Conservation (phyloP, 106 monocot genomes). For the Narthecium ossifragum region DNA sequence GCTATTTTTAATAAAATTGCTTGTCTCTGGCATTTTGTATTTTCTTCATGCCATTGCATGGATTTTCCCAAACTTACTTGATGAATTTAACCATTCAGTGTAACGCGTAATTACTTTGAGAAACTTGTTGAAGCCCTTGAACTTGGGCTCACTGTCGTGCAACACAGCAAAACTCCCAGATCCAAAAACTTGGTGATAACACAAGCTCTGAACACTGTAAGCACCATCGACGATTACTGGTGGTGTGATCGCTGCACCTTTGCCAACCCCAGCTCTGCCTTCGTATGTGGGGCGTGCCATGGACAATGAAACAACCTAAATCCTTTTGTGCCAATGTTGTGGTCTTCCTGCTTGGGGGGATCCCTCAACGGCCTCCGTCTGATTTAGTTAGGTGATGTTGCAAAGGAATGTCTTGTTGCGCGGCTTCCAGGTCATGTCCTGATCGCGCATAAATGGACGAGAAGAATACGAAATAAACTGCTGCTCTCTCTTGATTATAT, state of each 20-base stretch:
- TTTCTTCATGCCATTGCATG: neutral
- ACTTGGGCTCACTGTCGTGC: conserved; percentile 8
- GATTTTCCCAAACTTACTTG: neutral
- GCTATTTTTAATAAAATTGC: too few species aligned
- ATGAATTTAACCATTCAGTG: neutral
- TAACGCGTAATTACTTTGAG: conserved; percentile 25
- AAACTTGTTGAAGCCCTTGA: conserved; percentile 31
- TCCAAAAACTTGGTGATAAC: conserved; percentile 23
- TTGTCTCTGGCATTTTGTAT: neutral
- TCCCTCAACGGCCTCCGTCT: too few species aligned
- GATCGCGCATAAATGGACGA: too few species aligned
- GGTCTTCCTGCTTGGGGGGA: too few species aligned
- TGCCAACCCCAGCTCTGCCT: conserved; percentile 32
- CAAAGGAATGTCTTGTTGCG: too few species aligned
- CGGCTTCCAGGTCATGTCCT: too few species aligned
- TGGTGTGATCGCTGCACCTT: conserved; percentile 69
- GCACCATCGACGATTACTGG: conserved; percentile 55
- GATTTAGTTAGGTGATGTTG: too few species aligned
- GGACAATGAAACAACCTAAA: conserved; percentile 5
- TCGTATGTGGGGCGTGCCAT: conserved; percentile 48
- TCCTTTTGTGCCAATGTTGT: too few species aligned
- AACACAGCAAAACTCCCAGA: neutral
- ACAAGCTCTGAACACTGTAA: conserved; percentile 11
- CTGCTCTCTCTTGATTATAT: too few species aligned
- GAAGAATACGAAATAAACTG: too few species aligned